Base-by-base conservation (phyloP, 345 rosid genomes). In the Gynandropsis gynandra region DNA sequence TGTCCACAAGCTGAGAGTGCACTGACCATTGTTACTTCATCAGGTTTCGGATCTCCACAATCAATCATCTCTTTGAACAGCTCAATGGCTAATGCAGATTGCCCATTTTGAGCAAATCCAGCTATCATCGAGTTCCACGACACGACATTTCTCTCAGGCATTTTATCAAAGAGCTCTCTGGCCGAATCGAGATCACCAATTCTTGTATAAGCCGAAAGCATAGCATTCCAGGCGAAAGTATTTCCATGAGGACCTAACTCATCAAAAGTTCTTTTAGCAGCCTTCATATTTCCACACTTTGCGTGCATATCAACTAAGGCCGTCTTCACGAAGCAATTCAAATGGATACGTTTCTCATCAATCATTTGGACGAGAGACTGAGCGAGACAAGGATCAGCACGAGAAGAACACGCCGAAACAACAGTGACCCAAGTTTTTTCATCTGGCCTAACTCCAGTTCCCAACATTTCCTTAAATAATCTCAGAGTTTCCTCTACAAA, bases 81-180 rank as follows among this genome's bases (percentile, higher is more conserved):
- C 29, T 62, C 46, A 33, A 74, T 40, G 9, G 77, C 70, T 31
- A 61, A 9, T 19, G 42, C 58, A 10, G 79, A 75, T n/a, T 73
- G 75, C 24, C 81, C 81, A 31, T 71, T 76, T 46, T 76, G 79
- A 38, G 77, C 68, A 59, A 69, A 73, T 12, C 85, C 77, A 33
- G 77, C 53, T 47, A 79, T 73, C 76, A 74, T 69, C 16, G 81
- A 61, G 61, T 71, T 79, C 77, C 81, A 79, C 8, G 81, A 69
- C 42, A 69, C 76, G 44, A 60, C 64, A 61, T 76, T 69, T 35
- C 67, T 58, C 13, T 55, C 36, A 33, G 59, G 77, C 76, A 79
- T 76, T 58, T 53, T 51, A 69, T 69, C 59, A 45, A 74, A 79
- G 45, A 71, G 74, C 46, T 73, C 58, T 56, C 68, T 45, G 10